These are phyloP conservation scores for Reticulomyxa filosa DNA, from an alignment of 78 protist species.

Conservation along the genomic window DNA sequence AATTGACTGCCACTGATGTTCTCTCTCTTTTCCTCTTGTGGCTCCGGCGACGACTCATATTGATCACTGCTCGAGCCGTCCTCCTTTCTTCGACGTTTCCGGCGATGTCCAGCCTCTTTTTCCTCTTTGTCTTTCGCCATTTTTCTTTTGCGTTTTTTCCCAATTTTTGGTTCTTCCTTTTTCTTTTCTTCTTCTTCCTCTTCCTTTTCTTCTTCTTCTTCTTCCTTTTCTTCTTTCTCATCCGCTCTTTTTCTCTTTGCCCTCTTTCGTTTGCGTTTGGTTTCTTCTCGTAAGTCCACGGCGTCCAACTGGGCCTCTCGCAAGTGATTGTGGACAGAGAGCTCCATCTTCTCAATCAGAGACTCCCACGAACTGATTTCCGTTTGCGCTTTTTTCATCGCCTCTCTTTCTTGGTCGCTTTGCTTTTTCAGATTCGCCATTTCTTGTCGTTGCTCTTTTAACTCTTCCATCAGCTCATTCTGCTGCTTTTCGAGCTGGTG, in stretches of 20 bases:
- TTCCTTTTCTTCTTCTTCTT: neutral
- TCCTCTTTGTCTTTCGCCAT: neutral
- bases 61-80: neutral
- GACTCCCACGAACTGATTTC: neutral
- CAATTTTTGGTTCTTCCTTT: no score
- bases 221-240: no score
- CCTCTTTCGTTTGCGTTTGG: no score
- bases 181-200: neutral
- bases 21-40: neutral
- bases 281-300: no score
- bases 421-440: neutral
- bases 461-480: neutral
- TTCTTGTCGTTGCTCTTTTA: neutral
- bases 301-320: no score
- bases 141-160: neutral
- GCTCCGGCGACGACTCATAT: neutral
- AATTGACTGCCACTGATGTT: neutral
- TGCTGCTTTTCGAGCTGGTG: neutral
- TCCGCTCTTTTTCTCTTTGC: neutral
- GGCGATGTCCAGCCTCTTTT: neutral
- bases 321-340: no score
- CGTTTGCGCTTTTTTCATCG: neutral
- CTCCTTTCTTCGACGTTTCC: conserved; percentile 3
- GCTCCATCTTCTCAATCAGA: conserved; percentile 1
- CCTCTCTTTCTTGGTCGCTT: neutral